Base-by-base conservation (phyloP, 176 grass and related monocot species). In the Raddia distichophylla region DNA sequence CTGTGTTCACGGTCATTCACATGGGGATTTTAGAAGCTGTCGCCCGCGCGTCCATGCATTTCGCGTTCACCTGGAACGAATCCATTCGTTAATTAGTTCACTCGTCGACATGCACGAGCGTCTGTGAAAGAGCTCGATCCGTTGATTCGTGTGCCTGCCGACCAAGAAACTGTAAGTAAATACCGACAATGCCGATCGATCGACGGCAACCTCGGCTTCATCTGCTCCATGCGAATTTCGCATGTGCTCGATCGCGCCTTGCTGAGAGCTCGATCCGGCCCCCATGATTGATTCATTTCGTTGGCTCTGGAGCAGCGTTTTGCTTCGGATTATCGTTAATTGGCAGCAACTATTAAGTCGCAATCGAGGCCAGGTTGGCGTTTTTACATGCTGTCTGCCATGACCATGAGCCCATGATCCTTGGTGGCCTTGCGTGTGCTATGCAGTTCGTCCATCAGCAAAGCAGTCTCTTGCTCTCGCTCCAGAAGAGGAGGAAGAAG, bases 341-440 rank as follows among this genome's bases (percentile, higher is more conserved):
- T 27, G 40, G 69, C 37, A 34, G 43, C 60, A 16, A 50, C 48
- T 56, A 50, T 8, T 17, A 32, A 7, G 86, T 83, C 80, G 59
- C 86, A 3, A 48, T 87, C 86, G 57, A 37, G 3, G 57, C 59
- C 86, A 82, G 74, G 81, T 59, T 67, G 79, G 67, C 42, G 74
- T 73, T 51, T 51, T 33, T 67, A 71, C 67, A 5, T 73, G 40
- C 74, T 88, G 80, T 83, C 80, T 83, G 86, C 80, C 74, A 78
- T 27, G 27, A 27, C 27, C 27, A 27, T 27, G 27, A 27, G 27
- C 27, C 27, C 27, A 27, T 78, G 86, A 73, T 83, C 48, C 48
- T 17, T 61, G 45, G 37, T 49, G 66, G 37, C 37, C 37, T 40
- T 40, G 37, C 37, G 66, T 56, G 40, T 17, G 64, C 64, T 48